Evolutionary conservation across 75 land plant species (phyloP), one percentile per base, ranked within the genome.

Genomic region (Sequoia sempervirens): DNA sequence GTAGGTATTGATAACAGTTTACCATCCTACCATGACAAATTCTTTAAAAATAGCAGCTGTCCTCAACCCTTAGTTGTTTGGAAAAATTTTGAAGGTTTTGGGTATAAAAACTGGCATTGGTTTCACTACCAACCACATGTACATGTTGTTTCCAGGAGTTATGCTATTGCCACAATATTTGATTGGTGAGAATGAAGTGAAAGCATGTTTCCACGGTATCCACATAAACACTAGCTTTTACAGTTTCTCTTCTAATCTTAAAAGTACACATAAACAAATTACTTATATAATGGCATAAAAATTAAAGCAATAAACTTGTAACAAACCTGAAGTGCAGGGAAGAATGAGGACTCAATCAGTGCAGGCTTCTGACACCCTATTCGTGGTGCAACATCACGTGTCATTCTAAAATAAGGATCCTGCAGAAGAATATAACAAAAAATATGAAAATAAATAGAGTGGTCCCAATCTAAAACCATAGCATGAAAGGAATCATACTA

Each of bases 361-460:
- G 99, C 92, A 79, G 98, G 99, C 80, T 97, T 97, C 26, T 94
- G 88, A 86, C 87, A 95, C 53, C 99, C 99, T 81, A 97, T 74
- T 37, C 98, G 89, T 15, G 99, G 99, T 82, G 99, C 99, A 88
- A 94, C 99, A 90, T 97, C 99, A 43, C 98, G 82, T 36, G 99
- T 97, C 99, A 97, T 95, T 84, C 99, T 88, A 89, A 97, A 97
- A 85, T 97, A 97, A 64, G 99, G 99, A 90, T 97, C 99, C 99
- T 97, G 91, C 74, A 88, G 45, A 83, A 58, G 72, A 53, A 81
- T 84, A n/a, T 64, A 50, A 82, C 76, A 56, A 56, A 80, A 78
- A 78, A 78, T 45, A 52, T 78, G 30, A 78, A 12, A 9, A 43
- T 78, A n/a, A 78, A 78, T 41, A 3, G 28, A 11, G 28, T 11